Evolutionary conservation across 2,329 filamentous ascomycete species (phyloP), one percentile per base, ranked within the genome.

Genomic region (Fusarium falciforme): DNA sequence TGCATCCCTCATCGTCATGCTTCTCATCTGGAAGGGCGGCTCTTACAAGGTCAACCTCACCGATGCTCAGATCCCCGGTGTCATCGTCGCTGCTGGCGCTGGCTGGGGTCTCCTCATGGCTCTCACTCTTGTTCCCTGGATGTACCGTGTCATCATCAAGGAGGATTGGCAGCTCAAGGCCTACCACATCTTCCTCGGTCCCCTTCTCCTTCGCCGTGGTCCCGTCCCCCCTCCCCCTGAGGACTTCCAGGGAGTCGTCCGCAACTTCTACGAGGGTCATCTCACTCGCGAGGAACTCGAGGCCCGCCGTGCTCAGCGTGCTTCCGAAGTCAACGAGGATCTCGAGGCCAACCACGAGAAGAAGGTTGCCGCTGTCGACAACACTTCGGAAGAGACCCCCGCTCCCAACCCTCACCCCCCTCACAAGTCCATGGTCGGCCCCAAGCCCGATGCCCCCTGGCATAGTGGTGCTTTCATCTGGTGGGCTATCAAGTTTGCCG

Each of bases 131-230:
- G 84, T 91, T 20, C 89, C 90, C 4, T 92, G 87, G 83, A 78
- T 92, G 67, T 87, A 91, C 79, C 85, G 88, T 65, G 84, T 87
- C 52, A 84, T 93, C 74, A 81, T 92, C 80, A 82, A 87, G 81
- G 85, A 91, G 72, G 90, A 93, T 82, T 88, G 89, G 88, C 81
- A 89, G 76, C 82, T 93, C 68, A 86, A 86, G 71, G 81, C 84
- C 80, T 91, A 84, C 79, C 85, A 91, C 69, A 82, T 91, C 65
- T 74, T 86, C 68, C 79, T 85, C 17, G 90, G 89, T 0, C 89
- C 87, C 29, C 79, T 90, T 0, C 85, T 91, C 9, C 85, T 89
- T 59, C 80, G 80, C 16, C 85, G 86, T 35, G 76, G 73, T 1
- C 76, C 76, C 12, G 76, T 78, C 0, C 84, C 85, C 4, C 80